Percentiles rank a stretch among this genome's conserved stretches.
Evolutionary conservation across 2,329 filamentous ascomycete genomes (phyloP).

Genomic region (Anisogramma anomala): DNA sequence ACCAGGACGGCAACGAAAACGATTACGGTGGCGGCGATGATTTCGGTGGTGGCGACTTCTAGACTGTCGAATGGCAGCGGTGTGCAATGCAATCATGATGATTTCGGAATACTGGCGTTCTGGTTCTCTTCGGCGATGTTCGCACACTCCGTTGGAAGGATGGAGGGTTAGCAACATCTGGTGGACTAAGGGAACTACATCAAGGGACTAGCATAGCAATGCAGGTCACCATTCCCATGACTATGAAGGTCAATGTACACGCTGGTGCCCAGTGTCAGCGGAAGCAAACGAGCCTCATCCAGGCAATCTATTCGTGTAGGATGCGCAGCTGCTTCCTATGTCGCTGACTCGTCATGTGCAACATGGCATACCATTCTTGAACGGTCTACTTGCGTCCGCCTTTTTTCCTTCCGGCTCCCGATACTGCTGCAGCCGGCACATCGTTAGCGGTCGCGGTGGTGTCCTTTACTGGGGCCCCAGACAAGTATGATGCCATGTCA

Average conservation of each 20-base stretch:
- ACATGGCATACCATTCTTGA: neutral
- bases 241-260: too few species aligned
- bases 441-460: neutral
- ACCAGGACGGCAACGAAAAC: constrained; percentile 31
- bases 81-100: neutral
- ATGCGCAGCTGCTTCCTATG: neutral
- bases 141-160: neutral
- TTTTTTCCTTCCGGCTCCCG: neutral
- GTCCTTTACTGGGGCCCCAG: constrained; percentile 31
- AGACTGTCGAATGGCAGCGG: neutral
- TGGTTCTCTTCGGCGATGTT: neutral
- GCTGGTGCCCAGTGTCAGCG: too few species aligned
- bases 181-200: neutral
- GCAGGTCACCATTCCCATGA: too few species aligned
- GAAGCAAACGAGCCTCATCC: too few species aligned
- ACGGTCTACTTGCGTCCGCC: constrained; percentile 1
- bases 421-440: constrained; percentile 26
- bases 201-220: neutral
- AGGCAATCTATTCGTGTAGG: neutral
- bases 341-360: neutral
- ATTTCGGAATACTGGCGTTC: constrained; percentile 6
- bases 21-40: constrained; percentile 24
- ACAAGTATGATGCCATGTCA: constrained; percentile 52
- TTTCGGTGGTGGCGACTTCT: constrained; percentile 24
- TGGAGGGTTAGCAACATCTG: neutral